A percentile compares a stretch with the other conserved stretches of the same genome.
Evolutionary conservation across 2,329 filamentous ascomycete genomes (phyloP).

Genomic region (Xylaria polymorpha): DNA sequence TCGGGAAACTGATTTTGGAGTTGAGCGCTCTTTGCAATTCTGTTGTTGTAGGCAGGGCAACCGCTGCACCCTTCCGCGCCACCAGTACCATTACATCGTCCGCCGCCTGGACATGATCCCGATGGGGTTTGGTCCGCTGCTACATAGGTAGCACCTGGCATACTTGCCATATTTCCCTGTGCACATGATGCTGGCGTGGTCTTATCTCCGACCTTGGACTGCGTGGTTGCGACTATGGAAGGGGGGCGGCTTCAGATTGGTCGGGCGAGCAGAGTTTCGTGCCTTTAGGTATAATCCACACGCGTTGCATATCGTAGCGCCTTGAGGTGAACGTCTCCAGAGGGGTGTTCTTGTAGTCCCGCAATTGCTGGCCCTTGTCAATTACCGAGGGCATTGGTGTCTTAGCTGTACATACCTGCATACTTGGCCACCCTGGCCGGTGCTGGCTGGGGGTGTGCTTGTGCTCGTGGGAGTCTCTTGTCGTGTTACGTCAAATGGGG

Average conservation of each 20-base stretch:
- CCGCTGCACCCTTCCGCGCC: constrained; percentile 95
- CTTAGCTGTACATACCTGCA: constrained; percentile 49
- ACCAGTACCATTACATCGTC: constrained; percentile 94
- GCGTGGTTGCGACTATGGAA: constrained; percentile 59
- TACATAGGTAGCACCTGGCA: constrained; percentile 75
- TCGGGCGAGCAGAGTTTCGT: constrained; percentile 88
- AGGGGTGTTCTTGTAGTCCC: constrained; percentile 92
- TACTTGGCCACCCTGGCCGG: constrained; percentile 48
- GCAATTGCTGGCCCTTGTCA: constrained; percentile 77
- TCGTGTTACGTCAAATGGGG: constrained; percentile 45
- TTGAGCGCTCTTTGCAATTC: constrained; percentile 87
- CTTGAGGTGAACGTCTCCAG: constrained; percentile 92
- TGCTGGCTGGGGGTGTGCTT: constrained; percentile 36
- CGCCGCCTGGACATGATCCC: constrained; percentile 95
- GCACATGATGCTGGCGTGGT: constrained; percentile 53
- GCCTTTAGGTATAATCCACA: constrained; percentile 96
- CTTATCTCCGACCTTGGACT: constrained; percentile 58
- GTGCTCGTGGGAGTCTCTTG: constrained; percentile 39
- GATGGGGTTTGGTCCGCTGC: constrained; percentile 77
- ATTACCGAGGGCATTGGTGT: neutral
- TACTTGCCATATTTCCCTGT: constrained; percentile 55
- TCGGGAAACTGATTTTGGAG: constrained; percentile 60
- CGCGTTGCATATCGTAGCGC: constrained; percentile 96
- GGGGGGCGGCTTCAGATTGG: constrained; percentile 86
- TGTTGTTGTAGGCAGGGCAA: constrained; percentile 97